Base-by-base conservation (phyloP, 495 filamentous ascomycete species). In the Chaetomidium leptoderma region DNA sequence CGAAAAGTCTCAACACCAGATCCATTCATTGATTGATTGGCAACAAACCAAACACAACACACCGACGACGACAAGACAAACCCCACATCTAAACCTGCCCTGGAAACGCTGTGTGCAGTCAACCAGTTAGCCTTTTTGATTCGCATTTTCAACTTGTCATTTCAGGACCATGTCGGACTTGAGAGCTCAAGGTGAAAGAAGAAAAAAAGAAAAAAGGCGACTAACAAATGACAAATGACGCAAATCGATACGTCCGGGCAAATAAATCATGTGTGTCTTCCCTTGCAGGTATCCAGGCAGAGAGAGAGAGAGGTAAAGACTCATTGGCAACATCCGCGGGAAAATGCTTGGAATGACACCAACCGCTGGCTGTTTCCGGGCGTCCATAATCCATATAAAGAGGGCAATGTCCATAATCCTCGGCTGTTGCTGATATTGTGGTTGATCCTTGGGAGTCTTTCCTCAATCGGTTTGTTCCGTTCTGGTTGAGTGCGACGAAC, bases 191-290 rank as follows among this genome's bases (percentile, higher is more conserved):
- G 4, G 2, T 14, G 19, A 45, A 27, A 30, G 16, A 0, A 23
- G 23, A 51, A 36, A 9, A 13, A 37, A n/a, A n/a, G 32, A n/a
- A 24, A 39, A 51, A 6, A 29, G 26, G 42, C 42, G 39, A 51
- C 48, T 51, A 14, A 51, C 48, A 51, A n/a, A 39, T 51, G 21
- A 39, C 17, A 39, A 17, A 37, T 10, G 45, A 26, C 24, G 21
- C n/a, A n/a, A n/a, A n/a, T n/a, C n/a, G n/a, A n/a, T n/a, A 14
- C 8, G 23, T 8, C 7, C 3, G 13, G 11, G 17, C 39, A 21
- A 10, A n/a, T n/a, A n/a, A n/a, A n/a, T n/a, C n/a, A n/a, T n/a
- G n/a, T n/a, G n/a, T n/a, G n/a, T n/a, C n/a, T n/a, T n/a, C n/a
- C n/a, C n/a, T n/a, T n/a, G 17, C n/a, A 24, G 1, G 40, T 21